phyloP scores from a whole-genome alignment of 2,329 filamentous ascomycete species.

The Epichloe gansuensis region DNA sequence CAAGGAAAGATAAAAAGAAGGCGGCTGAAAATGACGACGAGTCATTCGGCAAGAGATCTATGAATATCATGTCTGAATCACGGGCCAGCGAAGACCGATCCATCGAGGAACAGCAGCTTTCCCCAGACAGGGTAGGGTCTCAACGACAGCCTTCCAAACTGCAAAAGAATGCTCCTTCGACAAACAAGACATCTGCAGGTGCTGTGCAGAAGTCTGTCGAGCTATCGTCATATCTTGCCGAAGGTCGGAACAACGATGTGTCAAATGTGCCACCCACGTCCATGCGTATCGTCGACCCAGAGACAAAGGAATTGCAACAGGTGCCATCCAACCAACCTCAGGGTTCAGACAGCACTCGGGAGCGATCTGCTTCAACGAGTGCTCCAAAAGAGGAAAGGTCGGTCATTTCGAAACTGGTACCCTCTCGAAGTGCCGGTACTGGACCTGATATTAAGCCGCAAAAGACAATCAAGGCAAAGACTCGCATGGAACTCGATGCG shows the following conservation, averaged over 20 bases:
- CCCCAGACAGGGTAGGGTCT: conserved; percentile 27
- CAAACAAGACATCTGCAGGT: conserved; percentile 23
- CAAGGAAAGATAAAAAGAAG: conserved; percentile 48
- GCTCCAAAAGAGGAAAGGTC: conserved; percentile 25
- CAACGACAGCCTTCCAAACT: conserved; percentile 54
- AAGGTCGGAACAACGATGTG: conserved; percentile 36
- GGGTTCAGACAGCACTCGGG: conserved; percentile 15
- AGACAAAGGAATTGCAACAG: conserved; percentile 30
- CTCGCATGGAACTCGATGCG: conserved; percentile 56
- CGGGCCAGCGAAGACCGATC: conserved; percentile 31
- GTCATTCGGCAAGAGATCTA: conserved; percentile 47
- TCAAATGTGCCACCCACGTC: conserved; percentile 43
- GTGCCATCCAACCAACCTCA: conserved; percentile 18
- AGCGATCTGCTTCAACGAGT: conserved; percentile 23
- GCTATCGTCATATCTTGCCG: conserved; percentile 29
- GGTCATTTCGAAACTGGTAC: conserved; percentile 10
- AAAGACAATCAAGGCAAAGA: conserved; percentile 37
- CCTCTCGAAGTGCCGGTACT: conserved; percentile 16
- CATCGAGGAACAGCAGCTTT: conserved; percentile 26
- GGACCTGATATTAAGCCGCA: conserved; percentile 38
- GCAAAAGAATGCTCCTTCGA: conserved; percentile 48
- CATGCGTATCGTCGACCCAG: conserved; percentile 46
- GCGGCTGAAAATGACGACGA: conserved; percentile 45
- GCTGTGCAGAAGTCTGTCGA: conserved; percentile 24
- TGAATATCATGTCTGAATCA: conserved; percentile 37